Base-by-base conservation (phyloP, 1,139 yeast genomes). In the Kodamaea alishanica region DNA sequence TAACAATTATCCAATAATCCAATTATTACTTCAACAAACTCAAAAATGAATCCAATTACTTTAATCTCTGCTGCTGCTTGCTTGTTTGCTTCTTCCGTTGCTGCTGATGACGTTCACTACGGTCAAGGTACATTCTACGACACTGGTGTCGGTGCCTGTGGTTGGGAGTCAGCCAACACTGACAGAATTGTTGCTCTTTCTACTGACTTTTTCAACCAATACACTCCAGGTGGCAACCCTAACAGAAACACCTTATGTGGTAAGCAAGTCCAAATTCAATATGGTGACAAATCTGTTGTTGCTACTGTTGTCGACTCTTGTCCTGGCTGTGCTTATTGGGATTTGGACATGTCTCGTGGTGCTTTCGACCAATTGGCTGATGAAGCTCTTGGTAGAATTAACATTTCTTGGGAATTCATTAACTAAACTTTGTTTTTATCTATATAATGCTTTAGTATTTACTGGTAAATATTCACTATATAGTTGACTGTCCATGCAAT, bases 81-180 rank as follows among this genome's bases (percentile, higher is more conserved):
- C 12, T 12, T 23, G 12, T n/a, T 23, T 10, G 31, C 50, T 25
- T 15, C 54, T 15, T 28, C 50, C 8, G 15, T 48, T 9, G 37
- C 35, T 27, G 11, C 44, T 10, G 47, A 42, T 26, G 29, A 31
- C 51, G 29, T 56, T 37, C 36, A 46, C 55, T 43, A 64, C 26
- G 84, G 84, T 41, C 65, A 76, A 40, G 84, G 80, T 44, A 79
- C 84, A 37, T 79, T 55, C 65, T 79, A 74, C 63, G 58, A 62
- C 30, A 60, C 75, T 25, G 82, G 79, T 20, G 59, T 77, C 38
- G 84, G 84, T 38, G 78, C 84, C 26, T 79, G 84, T 61, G 84
- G 84, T 35, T 42, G 48, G 42, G 58, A 65, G 44, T 67, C 56
- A 59, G 37, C 60, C 23, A 77, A 71, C 49, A 28, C 65, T 12